A percentile compares a stretch with the other conserved stretches of the same genome.
Evolutionary conservation across 495 filamentous ascomycete species (phyloP).

Genomic region (Aspergillus mulundensis): DNA sequence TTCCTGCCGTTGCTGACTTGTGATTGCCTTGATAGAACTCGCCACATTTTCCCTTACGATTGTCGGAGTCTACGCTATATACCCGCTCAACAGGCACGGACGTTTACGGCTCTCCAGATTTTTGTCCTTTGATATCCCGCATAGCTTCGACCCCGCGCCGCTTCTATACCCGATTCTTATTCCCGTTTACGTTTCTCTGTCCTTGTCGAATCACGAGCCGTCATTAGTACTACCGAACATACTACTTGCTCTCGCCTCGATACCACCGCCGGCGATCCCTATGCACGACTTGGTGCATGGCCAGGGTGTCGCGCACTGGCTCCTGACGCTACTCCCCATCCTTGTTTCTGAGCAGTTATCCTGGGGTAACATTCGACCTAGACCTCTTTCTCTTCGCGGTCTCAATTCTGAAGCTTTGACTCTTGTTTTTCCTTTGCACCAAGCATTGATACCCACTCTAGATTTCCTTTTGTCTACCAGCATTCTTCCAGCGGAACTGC

Average conservation of each 20-base stretch:
- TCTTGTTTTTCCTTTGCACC: constrained; percentile 81
- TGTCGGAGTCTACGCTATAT: constrained; percentile 41
- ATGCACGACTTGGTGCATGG: constrained; percentile 48
- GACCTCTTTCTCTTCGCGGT: constrained; percentile 36
- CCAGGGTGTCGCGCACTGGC: constrained; percentile 66
- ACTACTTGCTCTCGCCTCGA: constrained; percentile 70
- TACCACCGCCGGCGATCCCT: constrained; percentile 72
- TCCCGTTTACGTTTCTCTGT: constrained; percentile 72
- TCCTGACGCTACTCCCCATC: constrained; percentile 61
- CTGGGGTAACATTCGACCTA: constrained; percentile 23
- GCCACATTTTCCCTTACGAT: constrained; percentile 37
- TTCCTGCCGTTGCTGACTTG: not conserved
- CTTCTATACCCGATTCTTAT: constrained; percentile 79
- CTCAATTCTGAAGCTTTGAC: constrained; percentile 58
- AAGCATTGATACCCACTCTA: constrained; percentile 68
- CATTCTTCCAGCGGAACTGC: constrained; percentile 77
- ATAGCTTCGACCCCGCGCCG: constrained; percentile 84
- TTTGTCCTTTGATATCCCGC: constrained; percentile 53
- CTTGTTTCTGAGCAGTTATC: constrained; percentile 45
- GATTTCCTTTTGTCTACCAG: constrained; percentile 82
- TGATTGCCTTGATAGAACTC: constrained; percentile 41
- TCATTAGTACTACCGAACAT: constrained; percentile 70
- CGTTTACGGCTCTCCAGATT: constrained; percentile 26
- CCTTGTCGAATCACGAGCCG: constrained; percentile 56
- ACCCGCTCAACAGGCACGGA: constrained; percentile 39